Evolutionary conservation across 768 basidiomycete genomes (phyloP).

Genomic region (Termitomyces heimii): DNA sequence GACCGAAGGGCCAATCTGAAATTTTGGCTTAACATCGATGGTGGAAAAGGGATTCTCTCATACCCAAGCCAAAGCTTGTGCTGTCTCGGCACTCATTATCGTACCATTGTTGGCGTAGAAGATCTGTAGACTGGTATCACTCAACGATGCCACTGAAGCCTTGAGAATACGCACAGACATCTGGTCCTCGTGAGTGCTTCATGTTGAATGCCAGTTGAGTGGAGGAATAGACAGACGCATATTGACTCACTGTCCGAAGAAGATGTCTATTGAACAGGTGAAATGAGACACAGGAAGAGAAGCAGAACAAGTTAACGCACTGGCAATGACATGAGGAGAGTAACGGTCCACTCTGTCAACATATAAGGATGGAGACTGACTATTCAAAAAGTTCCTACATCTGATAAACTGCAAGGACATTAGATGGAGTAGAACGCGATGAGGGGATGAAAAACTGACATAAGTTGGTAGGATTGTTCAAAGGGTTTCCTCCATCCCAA

Average conservation of each 20-base stretch:
- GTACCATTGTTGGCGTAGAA: constrained; percentile 73
- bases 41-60: background rate
- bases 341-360: constrained; percentile 61
- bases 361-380: background rate
- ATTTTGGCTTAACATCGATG: constrained; percentile 1
- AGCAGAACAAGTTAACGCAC: constrained; percentile 29
- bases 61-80: constrained; percentile 43
- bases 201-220: background rate
- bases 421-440: background rate
- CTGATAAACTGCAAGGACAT: constrained; percentile 25
- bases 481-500: constrained; percentile 68
- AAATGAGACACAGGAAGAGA: background rate
- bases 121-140: constrained; percentile 33
- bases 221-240: background rate
- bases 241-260: constrained; percentile 55
- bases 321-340: constrained; percentile 73
- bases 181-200: constrained; percentile 63
- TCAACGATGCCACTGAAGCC: background rate
- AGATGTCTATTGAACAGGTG: constrained; percentile 43
- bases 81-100: constrained; percentile 46
- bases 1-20: constrained; percentile 61
- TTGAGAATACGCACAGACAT: constrained; percentile 37
- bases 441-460: constrained; percentile 36
- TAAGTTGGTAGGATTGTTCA: constrained; percentile 61
- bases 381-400: constrained; percentile 24